phyloP scores from a whole-genome alignment of 345 rosid genomes.

The Carallia pectinifolia region DNA sequence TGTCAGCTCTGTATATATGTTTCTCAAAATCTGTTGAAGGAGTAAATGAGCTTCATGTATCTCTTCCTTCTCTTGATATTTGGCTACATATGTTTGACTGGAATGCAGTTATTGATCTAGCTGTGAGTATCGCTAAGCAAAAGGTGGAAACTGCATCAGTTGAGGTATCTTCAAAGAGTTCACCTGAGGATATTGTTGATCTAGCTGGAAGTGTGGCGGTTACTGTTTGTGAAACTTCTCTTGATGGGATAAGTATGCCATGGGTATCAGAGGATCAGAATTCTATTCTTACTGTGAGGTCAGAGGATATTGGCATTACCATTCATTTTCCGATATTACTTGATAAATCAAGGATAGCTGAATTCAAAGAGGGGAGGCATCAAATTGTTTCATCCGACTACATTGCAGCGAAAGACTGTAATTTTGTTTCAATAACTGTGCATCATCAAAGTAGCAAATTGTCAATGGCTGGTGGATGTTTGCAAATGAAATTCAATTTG shows the following conservation, averaged over 20 bases:
- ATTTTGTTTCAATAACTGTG: constrained; percentile 45
- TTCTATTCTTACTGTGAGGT: constrained; percentile 33
- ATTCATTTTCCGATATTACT: constrained; percentile 50
- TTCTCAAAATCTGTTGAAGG: constrained; percentile 38
- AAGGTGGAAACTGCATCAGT: constrained; percentile 25
- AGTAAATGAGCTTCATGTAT: constrained; percentile 42
- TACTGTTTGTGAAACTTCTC: constrained; percentile 30
- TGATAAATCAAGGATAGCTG: constrained; percentile 32
- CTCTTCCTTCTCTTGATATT: constrained; percentile 69
- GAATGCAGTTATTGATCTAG: constrained; percentile 47
- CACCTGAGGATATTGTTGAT: constrained; percentile 19
- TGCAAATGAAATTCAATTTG: constrained; percentile 46
- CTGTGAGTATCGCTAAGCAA: constrained; percentile 36
- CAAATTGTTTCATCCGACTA: constrained; percentile 27
- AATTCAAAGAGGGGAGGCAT: constrained; percentile 25
- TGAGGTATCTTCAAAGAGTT: constrained; percentile 27
- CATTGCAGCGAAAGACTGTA: constrained; percentile 39
- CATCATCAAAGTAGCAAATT: constrained; percentile 46
- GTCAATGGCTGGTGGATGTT: constrained; percentile 36
- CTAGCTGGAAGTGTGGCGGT: constrained; percentile 12
- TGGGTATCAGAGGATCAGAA: constrained; percentile 29
- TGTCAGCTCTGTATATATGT: constrained; percentile 49
- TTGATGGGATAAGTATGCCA: constrained; percentile 21
- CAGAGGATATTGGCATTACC: constrained; percentile 54
- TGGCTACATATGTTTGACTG: constrained; percentile 69